These are phyloP conservation scores for Lentinula guzmanii DNA, from an alignment of 768 basidiomycete genomes.

Conservation along the genomic window DNA sequence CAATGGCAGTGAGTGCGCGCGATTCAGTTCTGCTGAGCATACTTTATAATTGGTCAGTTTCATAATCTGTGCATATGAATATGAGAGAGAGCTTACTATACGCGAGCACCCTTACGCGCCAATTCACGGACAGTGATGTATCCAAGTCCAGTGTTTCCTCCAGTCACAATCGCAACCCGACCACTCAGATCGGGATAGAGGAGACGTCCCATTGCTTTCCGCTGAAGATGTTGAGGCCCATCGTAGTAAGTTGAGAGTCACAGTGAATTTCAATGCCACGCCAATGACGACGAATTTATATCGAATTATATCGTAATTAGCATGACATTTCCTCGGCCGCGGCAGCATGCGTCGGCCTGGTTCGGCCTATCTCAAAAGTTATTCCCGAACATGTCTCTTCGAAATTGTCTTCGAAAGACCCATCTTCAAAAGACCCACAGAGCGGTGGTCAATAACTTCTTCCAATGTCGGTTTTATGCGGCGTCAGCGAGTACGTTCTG, in stretches of 20 bases:
- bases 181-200: neutral
- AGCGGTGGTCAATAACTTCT: neutral
- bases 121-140: conserved; percentile 7
- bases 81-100: neutral
- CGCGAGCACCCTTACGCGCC: conserved; percentile 8
- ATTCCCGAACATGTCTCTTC: neutral
- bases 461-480: neutral
- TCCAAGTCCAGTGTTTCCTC: conserved; percentile 10
- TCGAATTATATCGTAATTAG: neutral
- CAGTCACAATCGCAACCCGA: conserved; percentile 8
- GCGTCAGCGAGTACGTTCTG: neutral
- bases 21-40: neutral
- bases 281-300: too few relatives aligned
- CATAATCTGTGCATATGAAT: too few relatives aligned
- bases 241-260: neutral
- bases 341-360: neutral
- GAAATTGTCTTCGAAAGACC: neutral
- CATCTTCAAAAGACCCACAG: neutral
- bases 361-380: neutral
- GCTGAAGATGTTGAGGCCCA: neutral
- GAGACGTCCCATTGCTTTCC: neutral
- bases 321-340: neutral
- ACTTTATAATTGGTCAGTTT: neutral
- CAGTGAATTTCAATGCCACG: too few relatives aligned
- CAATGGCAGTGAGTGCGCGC: conserved; percentile 6